Conservation (phyloP, 352 stramenopile genomes). For the Phytophthora foliorum region DNA sequence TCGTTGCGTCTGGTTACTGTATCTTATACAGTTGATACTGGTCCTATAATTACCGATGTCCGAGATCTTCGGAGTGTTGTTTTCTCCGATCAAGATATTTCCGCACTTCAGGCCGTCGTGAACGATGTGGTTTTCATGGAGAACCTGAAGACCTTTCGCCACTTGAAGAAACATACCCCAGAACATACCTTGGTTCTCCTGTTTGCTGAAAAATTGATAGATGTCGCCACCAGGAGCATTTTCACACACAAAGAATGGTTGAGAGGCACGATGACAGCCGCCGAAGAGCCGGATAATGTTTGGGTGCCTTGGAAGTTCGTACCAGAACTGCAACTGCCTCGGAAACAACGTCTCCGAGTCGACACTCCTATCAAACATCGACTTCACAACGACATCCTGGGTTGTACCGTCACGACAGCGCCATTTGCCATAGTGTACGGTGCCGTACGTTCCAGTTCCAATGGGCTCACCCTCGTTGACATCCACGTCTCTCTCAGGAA, state of each 20-base stretch:
- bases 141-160: constrained; percentile 52
- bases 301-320: constrained; percentile 27
- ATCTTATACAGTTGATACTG: background rate
- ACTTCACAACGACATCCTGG: constrained; percentile 22
- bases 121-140: constrained; percentile 61
- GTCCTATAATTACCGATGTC: constrained; percentile 14
- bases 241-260: constrained; percentile 38
- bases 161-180: constrained; percentile 36
- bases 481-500: constrained; percentile 7
- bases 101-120: constrained; percentile 82
- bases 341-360: constrained; percentile 10
- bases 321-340: constrained; percentile 42
- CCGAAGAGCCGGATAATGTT: constrained; percentile 41
- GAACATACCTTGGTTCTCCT: background rate
- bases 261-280: constrained; percentile 32
- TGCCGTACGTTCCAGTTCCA: background rate
- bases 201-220: constrained; percentile 18
- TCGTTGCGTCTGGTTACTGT: background rate
- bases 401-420: constrained; percentile 11
- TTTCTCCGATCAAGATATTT: constrained; percentile 74
- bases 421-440: background rate
- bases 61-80: constrained; percentile 29
- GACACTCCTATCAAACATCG: background rate
- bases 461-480: background rate
- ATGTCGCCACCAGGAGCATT: constrained; percentile 26